phyloP scores from a whole-genome alignment of 2,329 filamentous ascomycete species.

The Ophiocordyceps sinensis region DNA sequence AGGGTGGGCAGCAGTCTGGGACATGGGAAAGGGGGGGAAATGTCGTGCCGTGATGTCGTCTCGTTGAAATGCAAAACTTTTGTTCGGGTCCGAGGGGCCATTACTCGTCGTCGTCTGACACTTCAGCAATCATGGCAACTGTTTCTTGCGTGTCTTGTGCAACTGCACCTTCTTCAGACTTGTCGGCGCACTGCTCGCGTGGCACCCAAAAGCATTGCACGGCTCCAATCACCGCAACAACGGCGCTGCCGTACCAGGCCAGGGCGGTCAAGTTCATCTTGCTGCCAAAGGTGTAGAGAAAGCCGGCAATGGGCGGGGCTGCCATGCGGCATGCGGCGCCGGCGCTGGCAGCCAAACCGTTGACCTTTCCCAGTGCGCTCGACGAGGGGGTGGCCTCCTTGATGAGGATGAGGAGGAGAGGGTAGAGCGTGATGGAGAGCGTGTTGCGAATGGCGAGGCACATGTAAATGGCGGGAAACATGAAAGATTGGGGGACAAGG shows the following conservation, averaged over 20 bases:
- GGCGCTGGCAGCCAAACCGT: constrained; percentile 50
- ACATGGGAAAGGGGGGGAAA: not conserved
- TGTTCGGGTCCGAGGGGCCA: not conserved
- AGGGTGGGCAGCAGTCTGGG: not conserved
- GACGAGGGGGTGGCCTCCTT: constrained; percentile 48
- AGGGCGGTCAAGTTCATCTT: constrained; percentile 43
- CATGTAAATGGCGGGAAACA: constrained; percentile 44
- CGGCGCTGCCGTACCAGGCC: constrained; percentile 48
- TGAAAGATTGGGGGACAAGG: constrained; percentile 32
- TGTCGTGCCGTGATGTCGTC: not conserved
- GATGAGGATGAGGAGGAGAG: constrained; percentile 50
- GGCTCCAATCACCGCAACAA: constrained; percentile 41
- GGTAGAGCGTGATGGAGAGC: constrained; percentile 49
- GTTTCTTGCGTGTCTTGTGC: constrained; percentile 3
- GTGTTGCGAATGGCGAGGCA: constrained; percentile 44
- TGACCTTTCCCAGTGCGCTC: constrained; percentile 46
- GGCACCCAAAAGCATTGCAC: constrained; percentile 45
- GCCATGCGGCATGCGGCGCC: constrained; percentile 54
- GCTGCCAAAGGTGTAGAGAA: constrained; percentile 45
- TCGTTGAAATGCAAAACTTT: not conserved
- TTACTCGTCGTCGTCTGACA: constrained; percentile 13
- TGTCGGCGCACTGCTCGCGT: constrained; percentile 12
- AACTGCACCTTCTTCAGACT: constrained; percentile 14
- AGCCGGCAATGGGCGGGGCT: constrained; percentile 49
- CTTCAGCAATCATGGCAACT: constrained; percentile 13